These are phyloP conservation scores for Stropharia rugosoannulata DNA, from an alignment of 768 basidiomycete genomes.

Conservation along the genomic window DNA sequence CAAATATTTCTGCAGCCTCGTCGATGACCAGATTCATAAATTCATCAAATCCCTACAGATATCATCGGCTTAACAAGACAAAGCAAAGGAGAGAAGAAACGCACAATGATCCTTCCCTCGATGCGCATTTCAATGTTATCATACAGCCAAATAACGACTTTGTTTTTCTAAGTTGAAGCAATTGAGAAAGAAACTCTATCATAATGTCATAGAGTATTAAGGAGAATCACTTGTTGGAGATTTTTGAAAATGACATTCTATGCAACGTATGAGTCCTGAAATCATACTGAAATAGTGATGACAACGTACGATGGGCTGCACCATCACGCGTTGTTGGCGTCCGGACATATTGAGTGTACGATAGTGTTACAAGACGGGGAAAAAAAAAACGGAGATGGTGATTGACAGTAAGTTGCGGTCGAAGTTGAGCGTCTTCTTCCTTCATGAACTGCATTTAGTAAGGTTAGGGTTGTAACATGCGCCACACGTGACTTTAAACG, in stretches of 20 bases:
- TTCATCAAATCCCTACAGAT: conserved; percentile 92
- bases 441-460: background rate
- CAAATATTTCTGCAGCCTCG: conserved; percentile 88
- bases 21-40: conserved; percentile 99
- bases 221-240: conserved; percentile 68
- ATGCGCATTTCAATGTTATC: conserved; percentile 97
- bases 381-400: conserved; percentile 13
- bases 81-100: conserved; percentile 28
- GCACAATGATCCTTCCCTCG: conserved; percentile 92
- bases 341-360: conserved; percentile 67
- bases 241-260: conserved; percentile 99
- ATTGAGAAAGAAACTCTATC: background rate
- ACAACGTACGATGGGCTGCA: conserved; percentile 92
- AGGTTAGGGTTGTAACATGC: conserved; percentile 17
- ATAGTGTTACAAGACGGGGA: conserved; percentile 8
- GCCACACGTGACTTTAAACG: conserved; percentile 20
- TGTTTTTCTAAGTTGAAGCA: conserved; percentile 57
- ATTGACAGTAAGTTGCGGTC: conserved; percentile 11
- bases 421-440: background rate
- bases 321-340: conserved; percentile 96
- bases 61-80: conserved; percentile 3
- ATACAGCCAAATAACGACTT: conserved; percentile 92
- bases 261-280: conserved; percentile 7
- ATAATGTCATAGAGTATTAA: conserved; percentile 1
- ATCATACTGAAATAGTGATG: background rate